Evolutionary conservation across 768 basidiomycete genomes (phyloP).

Genomic region (Naematelia encephala): DNA sequence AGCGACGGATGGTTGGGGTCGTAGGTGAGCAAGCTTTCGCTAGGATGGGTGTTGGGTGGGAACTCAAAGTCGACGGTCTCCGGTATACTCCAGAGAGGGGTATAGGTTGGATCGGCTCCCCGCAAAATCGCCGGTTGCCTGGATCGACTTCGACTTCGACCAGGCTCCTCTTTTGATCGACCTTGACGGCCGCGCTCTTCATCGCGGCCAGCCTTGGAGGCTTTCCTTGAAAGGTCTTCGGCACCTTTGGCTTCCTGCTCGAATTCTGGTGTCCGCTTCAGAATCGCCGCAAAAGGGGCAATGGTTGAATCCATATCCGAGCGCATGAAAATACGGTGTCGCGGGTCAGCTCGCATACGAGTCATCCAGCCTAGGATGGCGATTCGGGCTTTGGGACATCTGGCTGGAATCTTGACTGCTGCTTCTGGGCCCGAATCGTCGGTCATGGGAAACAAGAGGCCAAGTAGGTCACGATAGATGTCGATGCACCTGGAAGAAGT

Average conservation of each 20-base stretch:
- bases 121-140: conserved; percentile 30
- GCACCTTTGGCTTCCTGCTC: conserved; percentile 20
- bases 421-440: conserved; percentile 11
- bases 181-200: conserved; percentile 37
- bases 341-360: conserved; percentile 81
- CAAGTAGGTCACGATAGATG: conserved; percentile 53
- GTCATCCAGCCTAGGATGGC: conserved; percentile 79
- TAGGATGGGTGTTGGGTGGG: conserved; percentile 56
- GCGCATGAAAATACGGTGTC: conserved; percentile 76
- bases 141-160: conserved; percentile 47
- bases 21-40: conserved; percentile 52
- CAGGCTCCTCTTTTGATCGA: conserved; percentile 23
- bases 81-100: conserved; percentile 55
- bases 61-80: conserved; percentile 42
- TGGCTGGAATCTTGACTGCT: conserved; percentile 31
- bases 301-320: conserved; percentile 55
- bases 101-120: conserved; percentile 52
- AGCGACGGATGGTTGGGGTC: conserved; percentile 47
- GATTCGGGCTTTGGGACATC: conserved; percentile 61
- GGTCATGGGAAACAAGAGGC: conserved; percentile 48
- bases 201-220: conserved; percentile 16
- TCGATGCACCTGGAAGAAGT: conserved; percentile 49
- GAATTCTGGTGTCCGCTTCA: conserved; percentile 50
- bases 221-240: conserved; percentile 4
- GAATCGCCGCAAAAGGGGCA: conserved; percentile 61